Evolutionary conservation across 371 early-diverging fungal species (phyloP).

Genomic region (Mortierella sp.): DNA sequence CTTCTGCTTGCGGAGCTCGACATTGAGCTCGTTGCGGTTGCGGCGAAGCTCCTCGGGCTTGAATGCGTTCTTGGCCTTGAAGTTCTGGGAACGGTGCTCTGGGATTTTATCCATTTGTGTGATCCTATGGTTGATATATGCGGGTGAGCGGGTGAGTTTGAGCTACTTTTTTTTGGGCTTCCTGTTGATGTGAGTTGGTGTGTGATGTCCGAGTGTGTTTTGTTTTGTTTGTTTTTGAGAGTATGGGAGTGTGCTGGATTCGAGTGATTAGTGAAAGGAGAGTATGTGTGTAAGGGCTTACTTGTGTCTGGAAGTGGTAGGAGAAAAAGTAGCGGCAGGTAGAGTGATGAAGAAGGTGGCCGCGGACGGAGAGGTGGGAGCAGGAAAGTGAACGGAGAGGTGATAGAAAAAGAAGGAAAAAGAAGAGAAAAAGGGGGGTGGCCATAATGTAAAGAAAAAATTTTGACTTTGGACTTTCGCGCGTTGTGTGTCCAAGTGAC

Average conservation of each 20-base stretch:
- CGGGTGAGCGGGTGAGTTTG: background rate
- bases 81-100: slow-evolving; percentile 78
- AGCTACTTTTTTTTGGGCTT: background rate
- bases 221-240: background rate
- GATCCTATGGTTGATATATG: background rate
- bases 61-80: slow-evolving; percentile 89
- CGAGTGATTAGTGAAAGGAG: background rate
- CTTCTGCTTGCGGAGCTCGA: slow-evolving; percentile 97
- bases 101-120: slow-evolving; percentile 38
- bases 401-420: background rate
- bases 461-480: background rate
- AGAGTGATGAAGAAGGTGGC: background rate
- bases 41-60: slow-evolving; percentile 95
- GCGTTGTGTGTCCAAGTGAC: background rate
- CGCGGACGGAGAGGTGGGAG: background rate
- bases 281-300: background rate
- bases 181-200: background rate
- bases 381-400: background rate
- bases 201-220: background rate
- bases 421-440: background rate
- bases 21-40: slow-evolving; percentile 92
- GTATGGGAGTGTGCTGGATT: background rate
- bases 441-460: background rate
- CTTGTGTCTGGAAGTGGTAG: background rate
- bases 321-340: background rate